Conservation (phyloP, 2,329 filamentous ascomycete species). For the Neofusicoccum cordaticola region DNA sequence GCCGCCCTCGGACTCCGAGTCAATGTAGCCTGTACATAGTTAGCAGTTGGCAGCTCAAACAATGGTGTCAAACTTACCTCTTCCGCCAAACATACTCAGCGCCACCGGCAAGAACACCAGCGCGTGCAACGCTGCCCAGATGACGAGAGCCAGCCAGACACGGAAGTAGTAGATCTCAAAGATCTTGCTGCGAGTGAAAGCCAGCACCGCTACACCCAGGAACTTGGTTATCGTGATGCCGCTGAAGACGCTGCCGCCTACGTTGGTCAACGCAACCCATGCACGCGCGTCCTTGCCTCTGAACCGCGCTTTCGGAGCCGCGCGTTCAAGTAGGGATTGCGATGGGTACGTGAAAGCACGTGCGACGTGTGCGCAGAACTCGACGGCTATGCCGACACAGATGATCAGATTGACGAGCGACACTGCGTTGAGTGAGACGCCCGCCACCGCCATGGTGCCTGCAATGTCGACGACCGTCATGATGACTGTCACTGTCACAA, state of each 20-base stretch:
- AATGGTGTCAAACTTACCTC: conserved; percentile 48
- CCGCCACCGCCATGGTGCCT: conserved; percentile 85
- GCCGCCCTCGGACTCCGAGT: conserved; percentile 82
- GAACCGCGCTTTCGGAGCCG: conserved; percentile 69
- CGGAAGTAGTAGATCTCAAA: conserved; percentile 99
- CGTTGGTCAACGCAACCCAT: conserved; percentile 91
- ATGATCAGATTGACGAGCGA: conserved; percentile 96
- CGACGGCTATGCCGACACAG: conserved; percentile 91
- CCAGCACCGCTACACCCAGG: conserved; percentile 84
- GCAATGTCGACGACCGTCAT: conserved; percentile 96
- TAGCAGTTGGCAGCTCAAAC: conserved; percentile 4
- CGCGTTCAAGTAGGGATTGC: conserved; percentile 74
- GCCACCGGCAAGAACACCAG: conserved; percentile 89
- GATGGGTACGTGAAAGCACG: conserved; percentile 94
- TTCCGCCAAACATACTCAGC: conserved; percentile 79
- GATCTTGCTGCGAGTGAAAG: conserved; percentile 95
- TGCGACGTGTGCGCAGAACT: conserved; percentile 96
- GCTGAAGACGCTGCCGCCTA: conserved; percentile 90
- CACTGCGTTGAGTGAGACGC: conserved; percentile 90
- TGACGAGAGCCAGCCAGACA: conserved; percentile 87
- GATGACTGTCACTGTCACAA: conserved; percentile 80
- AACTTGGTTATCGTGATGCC: conserved; percentile 97
- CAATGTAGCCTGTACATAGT: conserved; percentile 65
- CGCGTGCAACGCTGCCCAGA: conserved; percentile 85
- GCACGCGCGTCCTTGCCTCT: conserved; percentile 78